Percentiles rank a stretch among this genome's conserved stretches.
phyloP scores from a whole-genome alignment of 73 alveolate genomes.

The Durusdinium trenchii region DNA sequence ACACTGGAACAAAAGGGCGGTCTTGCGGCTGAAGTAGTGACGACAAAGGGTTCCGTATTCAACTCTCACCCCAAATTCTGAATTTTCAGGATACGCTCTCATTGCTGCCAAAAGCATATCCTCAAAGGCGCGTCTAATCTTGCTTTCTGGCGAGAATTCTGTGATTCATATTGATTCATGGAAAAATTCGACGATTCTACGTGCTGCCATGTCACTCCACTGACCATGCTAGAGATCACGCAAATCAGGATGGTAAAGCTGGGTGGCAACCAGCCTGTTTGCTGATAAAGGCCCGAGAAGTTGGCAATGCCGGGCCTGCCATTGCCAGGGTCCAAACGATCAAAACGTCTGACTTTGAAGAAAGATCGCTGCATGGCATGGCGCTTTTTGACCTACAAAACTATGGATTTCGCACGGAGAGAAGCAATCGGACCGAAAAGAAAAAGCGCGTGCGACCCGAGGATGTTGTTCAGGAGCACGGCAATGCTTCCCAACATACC shows the following conservation, averaged over 20 bases:
- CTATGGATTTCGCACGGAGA: no score
- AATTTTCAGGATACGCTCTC: conserved; percentile 59
- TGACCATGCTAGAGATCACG: conserved; percentile 67
- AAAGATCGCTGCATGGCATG: no score
- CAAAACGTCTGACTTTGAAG: no score
- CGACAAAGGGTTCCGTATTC: conserved; percentile 91
- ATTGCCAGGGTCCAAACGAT: background rate
- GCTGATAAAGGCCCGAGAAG: conserved; percentile 64
- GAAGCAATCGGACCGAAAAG: no score
- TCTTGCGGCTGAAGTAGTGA: conserved; percentile 11
- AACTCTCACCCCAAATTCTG: conserved; percentile 41
- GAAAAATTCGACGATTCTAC: background rate
- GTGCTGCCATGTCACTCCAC: conserved; percentile 16
- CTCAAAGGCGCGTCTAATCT: background rate
- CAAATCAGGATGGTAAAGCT: conserved; percentile 26
- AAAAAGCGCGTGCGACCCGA: no score
- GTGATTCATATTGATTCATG: background rate
- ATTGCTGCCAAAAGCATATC: conserved; percentile 88
- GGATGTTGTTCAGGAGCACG: conserved; percentile 90
- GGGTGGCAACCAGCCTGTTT: conserved; percentile 88
- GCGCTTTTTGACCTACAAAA: no score
- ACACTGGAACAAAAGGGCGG: conserved; percentile 40
- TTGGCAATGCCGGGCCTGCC: conserved; percentile 89
- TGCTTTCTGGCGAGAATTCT: no score
- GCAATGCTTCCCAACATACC: conserved; percentile 76